Base-by-base conservation (phyloP, 2,329 filamentous ascomycete species). In the Rutstroemia sp. region DNA sequence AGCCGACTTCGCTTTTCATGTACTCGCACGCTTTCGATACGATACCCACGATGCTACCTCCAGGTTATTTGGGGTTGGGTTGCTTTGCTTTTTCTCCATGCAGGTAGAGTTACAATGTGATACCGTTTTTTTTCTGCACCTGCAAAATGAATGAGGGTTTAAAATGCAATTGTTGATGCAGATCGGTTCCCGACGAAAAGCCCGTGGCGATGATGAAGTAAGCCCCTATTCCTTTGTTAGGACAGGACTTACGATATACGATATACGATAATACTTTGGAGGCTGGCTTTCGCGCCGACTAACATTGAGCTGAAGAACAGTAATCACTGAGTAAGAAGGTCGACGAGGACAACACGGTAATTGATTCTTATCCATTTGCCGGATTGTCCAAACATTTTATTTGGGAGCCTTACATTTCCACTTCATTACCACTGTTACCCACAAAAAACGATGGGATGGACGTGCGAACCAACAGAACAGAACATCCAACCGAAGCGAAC, bases 61-160 rank as follows among this genome's bases (percentile, higher is more conserved):
- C 17, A 49, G 19, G 17, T 14, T 38, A 12, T 36, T 5, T 44
- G 25, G 16, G 45, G 19, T n/a, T 12, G 30, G 30, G 10, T 34
- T 34, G 2, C 12, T 5, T 23, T 44, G n/a, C 17, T 44, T 44
- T 6, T 10, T 44, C 21, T 44, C 8, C 16, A 23, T 44, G 40
- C 40, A 44, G 14, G 16, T 34, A 44, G 40, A 44, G 40, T 21
- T 44, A 21, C 51, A 53, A 34, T 53, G 51, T 53, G 51, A 53
- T 46, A 53, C 51, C 40, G 39, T 53, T 46, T 23, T n/a, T 19
- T 52, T 36, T 38, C 16, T 46, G 23, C 23, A 23, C 3, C 19
- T 21, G 21, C 30, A 34, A 4, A 39, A 10, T 39, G 48, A 34
- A 42, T 25, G 48, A 2, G 10, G 27, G 48, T 27, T 2, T 21